Percentiles rank a stretch among this genome's conserved stretches.
phyloP scores from a whole-genome alignment of 257 asterid genomes.

The Solanum clarkiae region DNA sequence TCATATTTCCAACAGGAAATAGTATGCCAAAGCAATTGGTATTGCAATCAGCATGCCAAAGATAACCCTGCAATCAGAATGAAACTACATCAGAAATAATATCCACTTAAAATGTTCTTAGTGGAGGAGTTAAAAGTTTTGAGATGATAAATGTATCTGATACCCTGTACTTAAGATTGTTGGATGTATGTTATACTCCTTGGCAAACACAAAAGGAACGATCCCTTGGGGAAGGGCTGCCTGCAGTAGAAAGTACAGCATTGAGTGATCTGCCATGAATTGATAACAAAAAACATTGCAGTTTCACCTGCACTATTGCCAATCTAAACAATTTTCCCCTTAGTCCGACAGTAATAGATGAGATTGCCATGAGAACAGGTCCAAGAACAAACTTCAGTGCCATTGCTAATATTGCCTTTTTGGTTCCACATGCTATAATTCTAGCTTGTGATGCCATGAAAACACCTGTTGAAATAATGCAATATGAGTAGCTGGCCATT shows the following conservation, averaged over 20 bases:
- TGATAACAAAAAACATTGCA: not conserved
- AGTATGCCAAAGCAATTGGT: constrained; percentile 67
- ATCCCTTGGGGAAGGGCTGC: constrained; percentile 97
- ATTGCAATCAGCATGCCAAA: constrained; percentile 67
- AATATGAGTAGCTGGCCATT: not conserved
- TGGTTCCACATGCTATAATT: constrained; percentile 62
- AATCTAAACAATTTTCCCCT: constrained; percentile 56
- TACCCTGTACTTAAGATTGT: constrained; percentile 90
- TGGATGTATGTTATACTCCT: constrained; percentile 74
- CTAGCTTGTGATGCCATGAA: constrained; percentile 82
- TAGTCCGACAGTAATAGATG: constrained; percentile 52
- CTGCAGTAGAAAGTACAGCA: constrained; percentile 24
- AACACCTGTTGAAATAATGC: constrained; percentile 35
- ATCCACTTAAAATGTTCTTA: not conserved
- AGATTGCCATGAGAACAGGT: constrained; percentile 61
- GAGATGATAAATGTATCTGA: not conserved
- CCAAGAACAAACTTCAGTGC: constrained; percentile 60
- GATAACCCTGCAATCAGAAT: constrained; percentile 40
- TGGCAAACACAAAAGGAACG: constrained; percentile 89
- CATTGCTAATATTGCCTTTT: constrained; percentile 51
- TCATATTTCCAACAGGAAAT: constrained; percentile 55
- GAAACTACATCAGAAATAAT: not conserved
- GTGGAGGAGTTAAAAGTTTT: not conserved
- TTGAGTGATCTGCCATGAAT: not conserved
- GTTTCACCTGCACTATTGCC: constrained; percentile 69